These are phyloP conservation scores for Panellus pusillus DNA, from an alignment of 768 basidiomycete genomes.

Conservation along the genomic window DNA sequence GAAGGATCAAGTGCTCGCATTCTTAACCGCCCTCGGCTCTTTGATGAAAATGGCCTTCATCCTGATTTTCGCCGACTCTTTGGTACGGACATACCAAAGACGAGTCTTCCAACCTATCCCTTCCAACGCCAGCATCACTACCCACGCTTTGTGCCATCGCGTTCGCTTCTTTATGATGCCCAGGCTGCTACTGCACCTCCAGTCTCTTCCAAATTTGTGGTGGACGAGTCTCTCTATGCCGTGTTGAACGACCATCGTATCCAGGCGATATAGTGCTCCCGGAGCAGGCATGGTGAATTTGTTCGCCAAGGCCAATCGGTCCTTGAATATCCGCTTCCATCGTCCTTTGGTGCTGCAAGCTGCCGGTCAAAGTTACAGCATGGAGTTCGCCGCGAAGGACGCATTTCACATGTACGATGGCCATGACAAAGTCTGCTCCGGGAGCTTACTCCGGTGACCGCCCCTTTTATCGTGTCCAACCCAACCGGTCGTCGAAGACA, in stretches of 20 bases:
- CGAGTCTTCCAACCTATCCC: slow-evolving; percentile 34
- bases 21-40: slow-evolving; percentile 28
- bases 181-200: neutral
- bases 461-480: too few relatives aligned
- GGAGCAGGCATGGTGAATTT: slow-evolving; percentile 34
- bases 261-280: slow-evolving; percentile 35
- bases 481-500: neutral
- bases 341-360: slow-evolving; percentile 30
- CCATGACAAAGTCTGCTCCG: slow-evolving; percentile 32
- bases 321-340: slow-evolving; percentile 28
- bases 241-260: slow-evolving; percentile 34
- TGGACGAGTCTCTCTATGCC: slow-evolving; percentile 29
- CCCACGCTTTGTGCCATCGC: slow-evolving; percentile 30
- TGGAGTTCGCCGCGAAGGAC: slow-evolving; percentile 24
- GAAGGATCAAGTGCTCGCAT: slow-evolving; percentile 32
- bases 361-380: slow-evolving; percentile 23
- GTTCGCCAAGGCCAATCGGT: slow-evolving; percentile 23
- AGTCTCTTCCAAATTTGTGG: slow-evolving; percentile 23
- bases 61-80: slow-evolving; percentile 29
- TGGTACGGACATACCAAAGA: slow-evolving; percentile 24
- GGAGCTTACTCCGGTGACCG: slow-evolving; percentile 14
- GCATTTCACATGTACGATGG: slow-evolving; percentile 27
- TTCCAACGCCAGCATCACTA: slow-evolving; percentile 37
- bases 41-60: slow-evolving; percentile 30
- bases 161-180: slow-evolving; percentile 14